Percentiles rank a stretch among this genome's conserved stretches.
phyloP scores from a whole-genome alignment of 257 asterid genomes.

The Ilex aquifolium region DNA sequence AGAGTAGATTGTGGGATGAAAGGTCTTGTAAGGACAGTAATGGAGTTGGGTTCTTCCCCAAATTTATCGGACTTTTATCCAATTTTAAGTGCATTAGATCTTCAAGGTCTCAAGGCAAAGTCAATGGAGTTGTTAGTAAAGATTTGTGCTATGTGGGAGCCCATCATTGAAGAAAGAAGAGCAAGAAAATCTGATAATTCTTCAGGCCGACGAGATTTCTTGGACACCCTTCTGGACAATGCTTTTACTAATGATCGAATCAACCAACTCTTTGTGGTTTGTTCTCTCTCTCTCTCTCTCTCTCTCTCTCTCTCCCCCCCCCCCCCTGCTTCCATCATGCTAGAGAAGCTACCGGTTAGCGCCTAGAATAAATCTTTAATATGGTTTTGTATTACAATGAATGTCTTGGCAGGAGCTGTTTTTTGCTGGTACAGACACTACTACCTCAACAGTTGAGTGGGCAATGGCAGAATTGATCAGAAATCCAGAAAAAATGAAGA shows the following conservation, averaged over 20 bases:
- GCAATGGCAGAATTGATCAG: slow-evolving; percentile 8
- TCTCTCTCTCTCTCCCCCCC: too few species aligned
- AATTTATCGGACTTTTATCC: slow-evolving; percentile 44
- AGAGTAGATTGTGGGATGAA: slow-evolving; percentile 14
- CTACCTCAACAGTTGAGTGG: slow-evolving; percentile 16
- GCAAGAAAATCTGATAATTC: not conserved
- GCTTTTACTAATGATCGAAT: slow-evolving; percentile 30
- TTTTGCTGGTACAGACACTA: slow-evolving; percentile 10
- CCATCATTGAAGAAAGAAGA: slow-evolving; percentile 27
- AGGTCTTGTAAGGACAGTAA: slow-evolving; percentile 14
- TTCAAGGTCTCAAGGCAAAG: slow-evolving; percentile 35
- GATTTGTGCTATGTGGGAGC: slow-evolving; percentile 32
- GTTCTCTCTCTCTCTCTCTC: too few species aligned
- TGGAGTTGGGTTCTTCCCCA: slow-evolving; percentile 14
- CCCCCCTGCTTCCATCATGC: not conserved
- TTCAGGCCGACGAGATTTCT: slow-evolving; percentile 15
- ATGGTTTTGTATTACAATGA: too few species aligned
- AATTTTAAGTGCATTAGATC: slow-evolving; percentile 23
- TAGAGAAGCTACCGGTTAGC: too few species aligned
- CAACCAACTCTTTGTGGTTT: slow-evolving; percentile 32
- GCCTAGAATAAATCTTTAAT: too few species aligned
- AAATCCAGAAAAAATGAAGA: slow-evolving; percentile 6
- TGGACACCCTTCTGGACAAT: slow-evolving; percentile 21
- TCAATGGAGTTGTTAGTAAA: not conserved
- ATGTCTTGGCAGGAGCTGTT: slow-evolving; percentile 19